These are phyloP conservation scores for Paracoccidioides lutzii DNA, from an alignment of 2,329 filamentous ascomycete genomes.

Conservation along the genomic window DNA sequence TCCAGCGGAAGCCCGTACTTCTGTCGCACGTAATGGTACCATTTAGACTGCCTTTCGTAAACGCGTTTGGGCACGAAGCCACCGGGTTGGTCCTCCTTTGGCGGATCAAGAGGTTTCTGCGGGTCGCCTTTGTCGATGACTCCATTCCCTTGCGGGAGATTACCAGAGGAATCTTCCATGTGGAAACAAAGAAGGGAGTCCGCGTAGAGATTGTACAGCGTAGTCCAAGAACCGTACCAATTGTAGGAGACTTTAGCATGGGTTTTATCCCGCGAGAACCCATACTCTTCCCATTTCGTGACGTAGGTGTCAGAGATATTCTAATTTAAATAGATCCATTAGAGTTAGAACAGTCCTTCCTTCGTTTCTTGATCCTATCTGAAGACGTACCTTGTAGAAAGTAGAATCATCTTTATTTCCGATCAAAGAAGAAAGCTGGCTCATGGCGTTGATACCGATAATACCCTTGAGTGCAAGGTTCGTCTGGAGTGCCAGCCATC, in stretches of 20 bases:
- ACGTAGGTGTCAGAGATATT: slow-evolving; percentile 56
- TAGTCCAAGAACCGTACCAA: slow-evolving; percentile 70
- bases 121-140: slow-evolving; percentile 6
- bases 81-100: slow-evolving; percentile 13
- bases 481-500: slow-evolving; percentile 63
- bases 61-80: slow-evolving; percentile 59
- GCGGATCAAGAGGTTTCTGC: slow-evolving; percentile 16
- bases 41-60: slow-evolving; percentile 67
- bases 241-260: slow-evolving; percentile 72
- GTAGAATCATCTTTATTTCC: slow-evolving; percentile 44
- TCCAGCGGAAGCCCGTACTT: slow-evolving; percentile 74
- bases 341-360: not conserved
- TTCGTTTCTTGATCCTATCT: not conserved
- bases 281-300: slow-evolving; percentile 56
- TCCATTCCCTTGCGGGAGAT: slow-evolving; percentile 2
- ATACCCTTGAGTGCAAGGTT: slow-evolving; percentile 77
- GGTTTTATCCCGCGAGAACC: slow-evolving; percentile 53
- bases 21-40: slow-evolving; percentile 68
- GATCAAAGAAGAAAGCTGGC: slow-evolving; percentile 51
- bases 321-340: slow-evolving; percentile 11
- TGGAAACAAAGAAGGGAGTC: slow-evolving; percentile 75
- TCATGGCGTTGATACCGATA: slow-evolving; percentile 68
- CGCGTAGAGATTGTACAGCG: slow-evolving; percentile 72
- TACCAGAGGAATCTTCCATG: slow-evolving; percentile 25
- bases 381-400: slow-evolving; percentile 40